A percentile compares a stretch with the other conserved stretches of the same genome.
These are phyloP conservation scores for Imleria badia DNA, from an alignment of 768 basidiomycete genomes.

Conservation along the genomic window DNA sequence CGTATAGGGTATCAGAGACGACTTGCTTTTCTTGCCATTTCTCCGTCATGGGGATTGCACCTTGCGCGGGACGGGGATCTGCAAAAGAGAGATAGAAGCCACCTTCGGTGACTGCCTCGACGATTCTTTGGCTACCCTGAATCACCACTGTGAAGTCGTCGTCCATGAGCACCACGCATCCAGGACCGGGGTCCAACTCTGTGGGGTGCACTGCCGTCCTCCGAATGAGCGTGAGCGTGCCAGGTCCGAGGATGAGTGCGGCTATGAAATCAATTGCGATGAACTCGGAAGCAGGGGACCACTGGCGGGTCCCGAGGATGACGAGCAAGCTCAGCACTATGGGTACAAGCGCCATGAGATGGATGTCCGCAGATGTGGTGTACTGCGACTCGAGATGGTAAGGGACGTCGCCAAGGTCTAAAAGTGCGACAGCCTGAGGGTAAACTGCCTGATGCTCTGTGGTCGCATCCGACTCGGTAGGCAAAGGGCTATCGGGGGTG, in stretches of 20 bases:
- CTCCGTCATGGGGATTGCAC: neutral
- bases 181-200: conserved; percentile 7
- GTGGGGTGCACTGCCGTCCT: conserved; percentile 6
- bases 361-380: conserved; percentile 6
- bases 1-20: conserved; percentile 7
- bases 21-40: conserved; percentile 8
- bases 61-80: neutral
- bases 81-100: conserved; percentile 21
- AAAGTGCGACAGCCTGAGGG: conserved; percentile 8
- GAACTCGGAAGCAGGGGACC: conserved; percentile 5
- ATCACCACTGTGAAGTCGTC: conserved; percentile 15
- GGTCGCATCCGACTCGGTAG: neutral
- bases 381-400: conserved; percentile 6
- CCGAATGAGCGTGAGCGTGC: conserved; percentile 16
- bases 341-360: conserved; percentile 13
- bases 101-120: conserved; percentile 20
- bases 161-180: conserved; percentile 21
- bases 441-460: neutral
- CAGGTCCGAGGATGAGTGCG: conserved; percentile 16
- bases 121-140: conserved; percentile 12
- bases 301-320: conserved; percentile 4
- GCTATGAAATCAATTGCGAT: conserved; percentile 8
- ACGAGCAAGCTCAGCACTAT: conserved; percentile 12
- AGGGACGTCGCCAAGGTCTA: conserved; percentile 8
- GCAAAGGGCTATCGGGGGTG: neutral